Evolutionary conservation across 495 filamentous ascomycete species (phyloP).

Genomic region (Penicillium simplicissimum): DNA sequence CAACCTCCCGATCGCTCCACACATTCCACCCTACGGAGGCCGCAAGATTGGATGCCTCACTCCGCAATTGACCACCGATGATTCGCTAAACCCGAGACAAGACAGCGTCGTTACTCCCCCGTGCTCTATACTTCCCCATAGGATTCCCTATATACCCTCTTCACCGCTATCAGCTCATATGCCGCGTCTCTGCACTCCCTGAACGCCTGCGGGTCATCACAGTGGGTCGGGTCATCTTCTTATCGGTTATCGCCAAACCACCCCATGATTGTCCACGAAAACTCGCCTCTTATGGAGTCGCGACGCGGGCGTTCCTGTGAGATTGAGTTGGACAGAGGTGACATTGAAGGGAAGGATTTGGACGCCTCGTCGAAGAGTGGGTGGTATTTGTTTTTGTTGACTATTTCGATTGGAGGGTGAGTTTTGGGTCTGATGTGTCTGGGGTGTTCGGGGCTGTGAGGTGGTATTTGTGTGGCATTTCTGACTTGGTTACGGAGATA

Average conservation of each 20-base stretch:
- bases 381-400: conserved; percentile 82
- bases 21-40: neutral
- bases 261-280: conserved; percentile 26
- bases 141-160: neutral
- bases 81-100: neutral
- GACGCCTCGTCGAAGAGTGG: conserved; percentile 64
- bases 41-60: conserved; percentile 8
- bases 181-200: neutral
- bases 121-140: too few relatives aligned
- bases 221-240: conserved; percentile 12
- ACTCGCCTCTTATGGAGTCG: conserved; percentile 40
- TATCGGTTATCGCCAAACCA: conserved; percentile 3
- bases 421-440: conserved; percentile 19
- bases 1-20: neutral
- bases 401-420: conserved; percentile 76
- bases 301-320: conserved; percentile 7
- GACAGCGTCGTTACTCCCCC: neutral
- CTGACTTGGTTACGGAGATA: conserved; percentile 18
- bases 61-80: conserved; percentile 1
- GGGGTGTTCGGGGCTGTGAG: neutral
- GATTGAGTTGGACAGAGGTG: neutral
- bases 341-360: conserved; percentile 16
- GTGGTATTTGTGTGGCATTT: neutral
- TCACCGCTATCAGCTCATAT: neutral
- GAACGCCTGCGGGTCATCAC: neutral